Percentiles rank a stretch among this genome's conserved stretches.
Evolutionary conservation across 1,284 basidiomycete species (phyloP).

Genomic region (Pseudozyma pruni): DNA sequence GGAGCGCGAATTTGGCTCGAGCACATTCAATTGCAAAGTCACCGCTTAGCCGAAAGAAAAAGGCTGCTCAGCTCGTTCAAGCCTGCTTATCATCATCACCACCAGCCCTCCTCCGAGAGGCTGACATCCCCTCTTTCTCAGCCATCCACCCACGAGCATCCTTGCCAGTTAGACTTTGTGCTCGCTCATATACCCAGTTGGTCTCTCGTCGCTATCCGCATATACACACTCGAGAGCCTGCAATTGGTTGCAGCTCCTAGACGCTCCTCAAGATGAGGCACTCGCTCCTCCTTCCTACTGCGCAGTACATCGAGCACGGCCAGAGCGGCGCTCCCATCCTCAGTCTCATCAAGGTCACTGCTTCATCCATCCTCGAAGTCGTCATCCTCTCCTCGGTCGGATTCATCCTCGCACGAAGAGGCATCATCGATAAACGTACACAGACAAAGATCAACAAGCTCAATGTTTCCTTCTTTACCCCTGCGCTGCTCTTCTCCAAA

Average conservation of each 20-base stretch:
- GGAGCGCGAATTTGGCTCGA: too few species aligned
- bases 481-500: conserved; percentile 90
- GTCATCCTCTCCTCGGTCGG: conserved; percentile 87
- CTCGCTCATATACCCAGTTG: too few species aligned
- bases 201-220: background rate
- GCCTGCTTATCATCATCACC: background rate
- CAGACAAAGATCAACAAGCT: conserved; percentile 75
- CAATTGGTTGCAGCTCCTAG: background rate
- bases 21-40: too few species aligned
- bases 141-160: too few species aligned
- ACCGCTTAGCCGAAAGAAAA: too few species aligned
- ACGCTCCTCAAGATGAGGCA: conserved; percentile 26
- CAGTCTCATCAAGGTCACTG: conserved; percentile 58
- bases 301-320: conserved; percentile 40
- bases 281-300: conserved; percentile 33
- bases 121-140: background rate
- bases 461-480: conserved; percentile 90
- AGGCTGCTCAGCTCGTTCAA: too few species aligned
- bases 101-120: background rate
- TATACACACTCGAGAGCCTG: background rate
- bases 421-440: conserved; percentile 86
- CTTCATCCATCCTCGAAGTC: conserved; percentile 82
- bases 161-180: too few species aligned
- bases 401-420: conserved; percentile 80
- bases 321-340: conserved; percentile 50